Evolutionary conservation across 2,329 filamentous ascomycete genomes (phyloP), one percentile per base, ranked within the genome.

Genomic region (Monosporascus sp.): DNA sequence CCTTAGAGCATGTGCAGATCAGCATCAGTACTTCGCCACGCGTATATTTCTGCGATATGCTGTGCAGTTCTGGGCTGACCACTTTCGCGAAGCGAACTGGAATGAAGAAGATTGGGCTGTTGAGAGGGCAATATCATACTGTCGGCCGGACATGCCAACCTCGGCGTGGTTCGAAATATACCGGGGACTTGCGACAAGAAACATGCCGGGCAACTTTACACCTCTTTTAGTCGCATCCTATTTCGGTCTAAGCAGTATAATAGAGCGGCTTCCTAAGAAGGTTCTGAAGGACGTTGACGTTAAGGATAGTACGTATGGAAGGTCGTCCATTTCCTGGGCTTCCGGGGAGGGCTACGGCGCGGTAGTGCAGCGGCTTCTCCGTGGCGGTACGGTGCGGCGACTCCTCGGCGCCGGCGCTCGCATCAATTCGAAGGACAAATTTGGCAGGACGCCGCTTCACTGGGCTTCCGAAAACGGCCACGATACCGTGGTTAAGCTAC

Each of bases 161-260:
- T 31, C 11, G 7, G 49, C 15, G 40, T 57, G 52, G 52, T 20
- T 48, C 20, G 37, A n/a, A 6, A 51, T 52, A 20, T 49, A 48
- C 22, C 37, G 17, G 26, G 26, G 6, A 18, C 38, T 28, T 22
- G 24, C 8, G 9, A 35, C 22, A 14, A 11, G 24, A 24, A 4
- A 17, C 18, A 35, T 51, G 20, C 54, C 51, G 14, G 2, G 9
- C 9, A 20, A 22, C 3, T 40, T 48, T 38, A 50, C 57, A 28
- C 3, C 44, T n/a, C 45, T 60, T 2, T 52, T 53, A 20, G 22
- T 55, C 15, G 55, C 53, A 40, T 59, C 56, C 5, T 57, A 44
- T 38, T 49, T 55, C 35, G 58, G 58, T 11, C 43, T 60, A 7
- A 41, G 47, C 5, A 5, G 44, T 20, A 7, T 55, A 20, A 49